Base-by-base conservation (phyloP, 495 filamentous ascomycete species). In the Umbilicaria muhlenbergii region DNA sequence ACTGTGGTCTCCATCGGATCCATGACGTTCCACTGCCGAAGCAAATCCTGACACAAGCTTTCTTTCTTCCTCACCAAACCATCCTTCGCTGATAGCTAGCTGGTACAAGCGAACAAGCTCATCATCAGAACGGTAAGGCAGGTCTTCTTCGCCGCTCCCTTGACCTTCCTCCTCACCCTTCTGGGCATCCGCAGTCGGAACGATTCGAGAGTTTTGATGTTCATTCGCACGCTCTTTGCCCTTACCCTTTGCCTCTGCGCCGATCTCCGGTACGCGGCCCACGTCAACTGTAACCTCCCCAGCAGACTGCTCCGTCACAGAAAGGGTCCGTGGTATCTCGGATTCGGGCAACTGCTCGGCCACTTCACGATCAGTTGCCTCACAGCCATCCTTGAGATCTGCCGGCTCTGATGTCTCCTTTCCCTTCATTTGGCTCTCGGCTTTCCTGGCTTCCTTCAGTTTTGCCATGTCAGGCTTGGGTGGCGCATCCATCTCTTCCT, bases 401-500 rank as follows among this genome's bases (percentile, higher is more conserved):
- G 4, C 7, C 3, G 5, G 24, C 15, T 40, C 21, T 13, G 14
- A 17, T 37, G 6, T 37, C 4, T 18, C 35, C 24, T 35, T n/a
- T n/a, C 14, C 36, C 34, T 37, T 32, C 34, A 28, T 31, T 28
- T 2, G n/a, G 24, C 42, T 18, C 17, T 32, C 19, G 33, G 47
- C 34, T 35, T 41, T 34, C 24, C 39, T 31, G 18, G 14, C 41
- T 43, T 31, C 52, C 48, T 38, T 62, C 54, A 35, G 58, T 49
- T 42, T 54, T 53, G 17, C 52, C 51, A 14, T 34, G n/a, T n/a
- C 21, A 4, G 41, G 17, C 13, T 34, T 46, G n/a, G 37, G 21
- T 40, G 18, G 42, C 14, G 45, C 38, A 31, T 46, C 46, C 18
- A 32, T 42, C 32, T 52, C 56, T 15, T 50, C 66, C 41, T 78